A percentile compares a stretch with the other conserved stretches of the same genome.
These are phyloP conservation scores for Bombardia bombarda DNA, from an alignment of 495 filamentous ascomycete genomes.

Conservation along the genomic window DNA sequence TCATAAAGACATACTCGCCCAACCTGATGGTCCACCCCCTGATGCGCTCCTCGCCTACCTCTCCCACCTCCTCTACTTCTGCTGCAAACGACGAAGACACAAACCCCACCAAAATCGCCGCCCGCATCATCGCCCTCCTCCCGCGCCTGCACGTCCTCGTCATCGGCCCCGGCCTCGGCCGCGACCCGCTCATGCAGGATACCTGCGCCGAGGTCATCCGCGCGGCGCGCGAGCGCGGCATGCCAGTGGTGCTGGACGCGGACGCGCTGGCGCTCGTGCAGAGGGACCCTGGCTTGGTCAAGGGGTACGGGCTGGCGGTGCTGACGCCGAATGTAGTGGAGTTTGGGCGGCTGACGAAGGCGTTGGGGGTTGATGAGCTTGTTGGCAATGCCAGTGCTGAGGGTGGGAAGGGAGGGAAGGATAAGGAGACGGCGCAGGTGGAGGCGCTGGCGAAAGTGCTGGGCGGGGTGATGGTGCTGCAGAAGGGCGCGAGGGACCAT, in stretches of 20 bases:
- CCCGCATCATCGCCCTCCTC: conserved; percentile 72
- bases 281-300: conserved; percentile 65
- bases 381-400: conserved; percentile 24
- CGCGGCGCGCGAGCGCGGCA: conserved; percentile 61
- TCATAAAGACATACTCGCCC: conserved; percentile 96
- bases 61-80: conserved; percentile 23
- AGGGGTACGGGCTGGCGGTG: conserved; percentile 76
- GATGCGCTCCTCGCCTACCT: conserved; percentile 63
- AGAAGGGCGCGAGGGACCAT: conserved; percentile 81
- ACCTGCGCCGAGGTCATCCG: conserved; percentile 73
- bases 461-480: conserved; percentile 81
- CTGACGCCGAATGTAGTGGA: conserved; percentile 93
- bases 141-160: conserved; percentile 85
- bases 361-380: conserved; percentile 46
- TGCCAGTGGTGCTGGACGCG: conserved; percentile 87
- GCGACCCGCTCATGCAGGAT: conserved; percentile 83
- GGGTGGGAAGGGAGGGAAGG: conserved; percentile 35
- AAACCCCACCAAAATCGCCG: conserved; percentile 49
- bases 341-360: conserved; percentile 73
- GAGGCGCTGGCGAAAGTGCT: conserved; percentile 66
- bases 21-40: conserved; percentile 98
- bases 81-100: conserved; percentile 41
- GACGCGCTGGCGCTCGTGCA: conserved; percentile 78
- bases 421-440: conserved; percentile 54
- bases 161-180: conserved; percentile 84